A percentile compares a stretch with the other conserved stretches of the same genome.
Conservation (phyloP, 345 rosid genomes). For the Hibiscus syriacus region DNA sequence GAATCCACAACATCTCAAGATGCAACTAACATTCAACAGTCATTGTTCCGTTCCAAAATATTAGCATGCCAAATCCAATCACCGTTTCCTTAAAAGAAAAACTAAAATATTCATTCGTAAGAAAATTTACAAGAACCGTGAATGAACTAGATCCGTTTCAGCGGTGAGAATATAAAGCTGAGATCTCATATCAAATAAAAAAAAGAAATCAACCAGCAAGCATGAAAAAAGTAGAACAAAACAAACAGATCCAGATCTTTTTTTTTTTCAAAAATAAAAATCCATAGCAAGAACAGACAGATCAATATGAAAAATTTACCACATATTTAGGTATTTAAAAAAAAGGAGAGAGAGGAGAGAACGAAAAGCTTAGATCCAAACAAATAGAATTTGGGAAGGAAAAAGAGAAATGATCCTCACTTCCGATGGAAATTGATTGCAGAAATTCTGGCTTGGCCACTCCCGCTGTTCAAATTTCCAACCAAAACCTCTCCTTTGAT, state of each 20-base stretch:
- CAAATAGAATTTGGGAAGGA: background rate
- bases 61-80: constrained; percentile 1
- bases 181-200: constrained; percentile 7
- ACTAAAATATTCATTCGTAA: background rate
- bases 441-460: background rate
- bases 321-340: background rate
- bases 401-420: background rate
- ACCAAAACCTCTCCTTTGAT: background rate
- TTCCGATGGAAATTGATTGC: background rate
- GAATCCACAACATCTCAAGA: constrained; percentile 1
- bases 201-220: background rate
- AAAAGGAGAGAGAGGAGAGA: too few species aligned
- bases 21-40: background rate
- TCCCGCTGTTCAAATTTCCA: background rate
- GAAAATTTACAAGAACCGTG: background rate
- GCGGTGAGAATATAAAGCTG: background rate
- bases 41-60: background rate
- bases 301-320: background rate
- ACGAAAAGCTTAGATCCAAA: constrained; percentile 1
- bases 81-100: background rate
- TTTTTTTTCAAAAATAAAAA: background rate
- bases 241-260: background rate
- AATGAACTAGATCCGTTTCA: constrained; percentile 20
- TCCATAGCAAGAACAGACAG: background rate
- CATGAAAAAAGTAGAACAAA: background rate